Percentiles rank a stretch among this genome's conserved stretches.
Evolutionary conservation across 208 protist genomes (phyloP).

Genomic region (Trypanosoma platydactyli): DNA sequence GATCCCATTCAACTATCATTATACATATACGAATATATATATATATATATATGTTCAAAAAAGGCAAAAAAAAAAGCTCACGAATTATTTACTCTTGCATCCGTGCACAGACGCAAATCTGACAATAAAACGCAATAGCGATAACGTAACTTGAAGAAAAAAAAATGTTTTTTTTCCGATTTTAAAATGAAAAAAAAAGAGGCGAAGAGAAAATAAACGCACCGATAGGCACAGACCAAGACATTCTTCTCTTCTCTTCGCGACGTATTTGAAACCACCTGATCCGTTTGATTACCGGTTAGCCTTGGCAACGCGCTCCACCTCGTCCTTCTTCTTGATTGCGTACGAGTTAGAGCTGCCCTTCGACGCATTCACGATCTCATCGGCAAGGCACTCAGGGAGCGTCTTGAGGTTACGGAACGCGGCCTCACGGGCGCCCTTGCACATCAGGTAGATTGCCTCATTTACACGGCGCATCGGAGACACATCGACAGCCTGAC

Average conservation of each 20-base stretch:
- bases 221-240: constrained; percentile 5
- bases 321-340: constrained; percentile 99
- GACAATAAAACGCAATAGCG: too few species aligned
- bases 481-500: constrained; percentile 99
- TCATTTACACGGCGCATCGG: constrained; percentile 99
- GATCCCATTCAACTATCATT: neutral
- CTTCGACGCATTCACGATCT: constrained; percentile 99
- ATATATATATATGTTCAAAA: neutral
- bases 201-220: constrained; percentile 23
- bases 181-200: constrained; percentile 26
- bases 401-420: constrained; percentile 99
- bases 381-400: constrained; percentile 99
- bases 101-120: too few species aligned
- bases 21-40: constrained; percentile 19
- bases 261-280: constrained; percentile 6
- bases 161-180: constrained; percentile 8
- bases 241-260: neutral
- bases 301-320: constrained; percentile 99
- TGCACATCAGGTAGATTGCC: constrained; percentile 97
- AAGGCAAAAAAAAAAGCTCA: too few species aligned
- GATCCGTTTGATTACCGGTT: constrained; percentile 96
- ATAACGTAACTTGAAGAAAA: constrained; percentile 3
- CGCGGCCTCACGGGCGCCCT: constrained; percentile 96
- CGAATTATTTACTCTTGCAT: too few species aligned
- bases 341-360: constrained; percentile 98